These are phyloP conservation scores for Trichoderma semiorbis DNA, from an alignment of 2,329 filamentous ascomycete species.

Conservation along the genomic window DNA sequence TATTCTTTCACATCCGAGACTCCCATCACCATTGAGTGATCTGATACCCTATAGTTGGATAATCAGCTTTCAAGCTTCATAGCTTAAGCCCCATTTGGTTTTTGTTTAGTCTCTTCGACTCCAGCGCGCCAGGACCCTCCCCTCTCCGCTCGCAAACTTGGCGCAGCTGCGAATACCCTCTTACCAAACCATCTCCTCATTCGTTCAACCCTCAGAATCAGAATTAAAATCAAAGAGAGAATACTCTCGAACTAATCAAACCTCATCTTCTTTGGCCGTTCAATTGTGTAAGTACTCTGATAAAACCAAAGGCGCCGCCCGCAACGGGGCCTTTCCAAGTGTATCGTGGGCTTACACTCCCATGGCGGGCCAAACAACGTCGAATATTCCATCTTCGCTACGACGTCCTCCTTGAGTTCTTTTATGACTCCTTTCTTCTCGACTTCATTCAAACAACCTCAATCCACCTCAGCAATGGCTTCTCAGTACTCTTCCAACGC, in stretches of 20 bases:
- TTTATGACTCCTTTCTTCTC: background rate
- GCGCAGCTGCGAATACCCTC: conserved; percentile 17
- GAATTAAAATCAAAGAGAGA: background rate
- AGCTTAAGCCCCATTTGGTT: background rate
- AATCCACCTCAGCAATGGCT: conserved; percentile 28
- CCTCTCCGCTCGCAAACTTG: conserved; percentile 9
- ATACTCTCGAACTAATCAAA: background rate
- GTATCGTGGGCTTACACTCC: conserved; percentile 18
- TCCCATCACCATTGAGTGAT: background rate
- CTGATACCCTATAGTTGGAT: background rate
- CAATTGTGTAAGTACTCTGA: conserved; percentile 15
- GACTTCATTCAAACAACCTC: background rate
- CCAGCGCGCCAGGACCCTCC: conserved; percentile 14
- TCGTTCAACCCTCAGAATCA: conserved; percentile 6
- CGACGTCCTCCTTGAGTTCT: background rate
- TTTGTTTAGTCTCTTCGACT: background rate
- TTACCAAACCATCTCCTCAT: background rate
- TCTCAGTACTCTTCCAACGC: conserved; percentile 22
- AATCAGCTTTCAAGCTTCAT: background rate
- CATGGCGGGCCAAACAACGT: conserved; percentile 10
- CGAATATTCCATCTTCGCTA: background rate
- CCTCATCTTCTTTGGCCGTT: background rate
- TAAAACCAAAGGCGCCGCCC: background rate
- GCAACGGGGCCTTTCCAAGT: background rate
- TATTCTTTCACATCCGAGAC: background rate